Conservation (phyloP, 2,329 filamentous ascomycete genomes). For the Paecilomyces sp. region DNA sequence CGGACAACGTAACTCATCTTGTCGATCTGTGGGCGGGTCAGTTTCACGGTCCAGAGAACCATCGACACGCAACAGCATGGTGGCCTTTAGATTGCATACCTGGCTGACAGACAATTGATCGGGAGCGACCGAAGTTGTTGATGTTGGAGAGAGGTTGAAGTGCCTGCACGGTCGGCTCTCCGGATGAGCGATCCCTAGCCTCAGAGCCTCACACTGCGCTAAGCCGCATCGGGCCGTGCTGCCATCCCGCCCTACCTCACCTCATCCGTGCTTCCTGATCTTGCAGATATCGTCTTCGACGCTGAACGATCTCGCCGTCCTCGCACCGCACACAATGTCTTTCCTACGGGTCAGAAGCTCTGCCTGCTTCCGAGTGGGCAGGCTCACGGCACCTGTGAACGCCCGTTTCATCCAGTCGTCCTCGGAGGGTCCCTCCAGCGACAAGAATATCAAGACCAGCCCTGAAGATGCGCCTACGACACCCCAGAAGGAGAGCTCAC, state of each 20-base stretch:
- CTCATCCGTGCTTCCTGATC: conserved; percentile 17
- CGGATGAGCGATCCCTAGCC: conserved; percentile 20
- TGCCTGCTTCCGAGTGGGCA: conserved; percentile 25
- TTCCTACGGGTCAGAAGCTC: conserved; percentile 51
- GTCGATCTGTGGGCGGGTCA: conserved; percentile 29
- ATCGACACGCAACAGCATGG: background rate
- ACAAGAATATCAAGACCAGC: conserved; percentile 33
- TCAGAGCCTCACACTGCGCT: conserved; percentile 22
- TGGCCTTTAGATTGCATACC: conserved; percentile 15
- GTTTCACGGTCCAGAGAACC: conserved; percentile 10
- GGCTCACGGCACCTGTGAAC: conserved; percentile 25
- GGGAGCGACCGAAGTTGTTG: conserved; percentile 22
- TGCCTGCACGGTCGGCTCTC: conserved; percentile 28
- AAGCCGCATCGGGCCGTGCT: conserved; percentile 26
- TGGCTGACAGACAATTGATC: conserved; percentile 25
- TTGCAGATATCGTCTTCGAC: conserved; percentile 24
- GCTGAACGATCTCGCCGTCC: conserved; percentile 5
- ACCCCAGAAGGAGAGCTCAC: conserved; percentile 31
- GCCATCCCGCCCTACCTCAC: conserved; percentile 17
- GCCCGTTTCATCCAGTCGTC: conserved; percentile 31
- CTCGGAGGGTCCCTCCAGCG: conserved; percentile 46
- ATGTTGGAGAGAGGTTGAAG: conserved; percentile 23
- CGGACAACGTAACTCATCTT: conserved; percentile 90
- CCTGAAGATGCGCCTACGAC: conserved; percentile 37
- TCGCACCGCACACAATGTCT: conserved; percentile 48